Evolutionary conservation across 352 stramenopile genomes (phyloP).

Genomic region (Thalassiosira ordinaria): DNA sequence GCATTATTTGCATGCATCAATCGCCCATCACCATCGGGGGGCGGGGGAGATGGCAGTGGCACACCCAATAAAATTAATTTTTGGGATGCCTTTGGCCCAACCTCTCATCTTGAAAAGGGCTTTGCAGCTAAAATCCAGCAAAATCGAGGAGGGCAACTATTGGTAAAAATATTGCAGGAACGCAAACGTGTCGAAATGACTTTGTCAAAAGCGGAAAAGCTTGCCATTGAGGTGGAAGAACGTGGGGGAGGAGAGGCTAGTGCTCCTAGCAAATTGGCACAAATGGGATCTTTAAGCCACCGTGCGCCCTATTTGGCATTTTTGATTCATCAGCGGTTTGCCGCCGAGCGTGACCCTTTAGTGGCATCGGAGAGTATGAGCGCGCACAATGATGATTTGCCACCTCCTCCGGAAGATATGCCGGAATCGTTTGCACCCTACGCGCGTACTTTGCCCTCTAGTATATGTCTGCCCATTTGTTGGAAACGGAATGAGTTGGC

Average conservation of each 20-base stretch:
- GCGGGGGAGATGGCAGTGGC: too few relatives aligned
- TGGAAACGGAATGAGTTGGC: constrained; percentile 84
- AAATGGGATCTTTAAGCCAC: constrained; percentile 57
- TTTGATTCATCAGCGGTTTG: constrained; percentile 84
- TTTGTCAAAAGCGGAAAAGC: constrained; percentile 42
- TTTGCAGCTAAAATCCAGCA: constrained; percentile 61
- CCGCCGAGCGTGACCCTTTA: constrained; percentile 51
- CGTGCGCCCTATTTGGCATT: constrained; percentile 78
- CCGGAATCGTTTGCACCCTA: constrained; percentile 80
- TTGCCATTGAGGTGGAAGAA: constrained; percentile 32
- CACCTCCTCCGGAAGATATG: constrained; percentile 15
- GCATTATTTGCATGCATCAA: constrained; percentile 72
- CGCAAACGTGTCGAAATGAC: constrained; percentile 75
- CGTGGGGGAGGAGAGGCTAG: background rate
- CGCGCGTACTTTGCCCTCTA: constrained; percentile 72
- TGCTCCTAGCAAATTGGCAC: constrained; percentile 47
- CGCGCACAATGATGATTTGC: background rate
- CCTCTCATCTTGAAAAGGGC: constrained; percentile 50
- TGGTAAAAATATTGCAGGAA: constrained; percentile 85
- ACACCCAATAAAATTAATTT: constrained; percentile 53
- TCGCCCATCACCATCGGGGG: too few relatives aligned
- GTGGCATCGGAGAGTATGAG: constrained; percentile 27
- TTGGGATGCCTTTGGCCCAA: constrained; percentile 81
- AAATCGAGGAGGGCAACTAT: constrained; percentile 74
- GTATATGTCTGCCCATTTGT: constrained; percentile 79